Percentiles rank a stretch among this genome's conserved stretches.
Evolutionary conservation across 2,329 filamentous ascomycete genomes (phyloP).

Genomic region (Colletotrichum falcatum): DNA sequence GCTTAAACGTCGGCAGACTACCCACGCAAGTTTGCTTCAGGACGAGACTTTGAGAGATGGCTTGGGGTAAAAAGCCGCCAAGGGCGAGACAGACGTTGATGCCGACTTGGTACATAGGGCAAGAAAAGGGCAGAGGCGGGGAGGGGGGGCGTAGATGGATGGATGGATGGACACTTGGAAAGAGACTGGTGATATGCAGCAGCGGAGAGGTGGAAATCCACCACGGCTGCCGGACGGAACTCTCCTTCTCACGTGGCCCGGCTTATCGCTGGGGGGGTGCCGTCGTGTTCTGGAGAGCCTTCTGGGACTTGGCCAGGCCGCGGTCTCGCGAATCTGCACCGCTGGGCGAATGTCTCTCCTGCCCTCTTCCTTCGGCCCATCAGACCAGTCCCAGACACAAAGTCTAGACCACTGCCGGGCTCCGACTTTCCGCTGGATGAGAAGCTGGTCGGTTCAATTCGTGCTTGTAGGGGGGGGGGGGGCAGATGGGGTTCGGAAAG

Average conservation of each 20-base stretch:
- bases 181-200: constrained; percentile 23
- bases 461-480: neutral
- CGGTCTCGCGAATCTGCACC: constrained; percentile 39
- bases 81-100: constrained; percentile 25
- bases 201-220: constrained; percentile 34
- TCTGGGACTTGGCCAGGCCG: constrained; percentile 25
- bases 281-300: constrained; percentile 14
- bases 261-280: neutral
- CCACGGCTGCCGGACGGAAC: constrained; percentile 3
- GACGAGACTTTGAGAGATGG: constrained; percentile 18
- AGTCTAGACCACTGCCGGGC: constrained; percentile 29
- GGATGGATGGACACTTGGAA: constrained; percentile 8
- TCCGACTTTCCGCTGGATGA: constrained; percentile 13
- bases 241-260: constrained; percentile 2
- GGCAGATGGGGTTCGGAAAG: neutral
- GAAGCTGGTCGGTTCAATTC: constrained; percentile 18
- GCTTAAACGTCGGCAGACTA: neutral
- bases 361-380: constrained; percentile 22
- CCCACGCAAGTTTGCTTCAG: constrained; percentile 28
- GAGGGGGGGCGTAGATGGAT: constrained; percentile 13
- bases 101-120: constrained; percentile 20
- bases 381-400: constrained; percentile 9
- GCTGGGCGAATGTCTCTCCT: neutral
- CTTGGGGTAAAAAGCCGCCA: constrained; percentile 1
- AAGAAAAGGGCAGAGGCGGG: neutral